phyloP scores from a whole-genome alignment of 495 filamentous ascomycete genomes.

The Trichoderma asperelloides region DNA sequence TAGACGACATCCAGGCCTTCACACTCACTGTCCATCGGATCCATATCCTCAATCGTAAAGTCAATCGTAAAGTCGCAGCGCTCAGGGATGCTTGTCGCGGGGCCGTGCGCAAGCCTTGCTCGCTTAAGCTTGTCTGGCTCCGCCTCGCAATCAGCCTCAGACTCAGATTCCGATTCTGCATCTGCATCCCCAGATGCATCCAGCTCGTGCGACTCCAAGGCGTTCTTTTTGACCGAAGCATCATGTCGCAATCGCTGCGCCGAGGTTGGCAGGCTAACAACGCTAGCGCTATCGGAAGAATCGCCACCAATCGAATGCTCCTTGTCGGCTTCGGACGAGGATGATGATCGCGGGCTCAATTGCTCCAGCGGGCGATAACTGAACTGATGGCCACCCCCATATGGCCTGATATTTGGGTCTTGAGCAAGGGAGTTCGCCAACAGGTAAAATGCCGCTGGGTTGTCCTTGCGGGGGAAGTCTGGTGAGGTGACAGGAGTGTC shows the following conservation, averaged over 20 bases:
- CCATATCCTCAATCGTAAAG: constrained; percentile 26
- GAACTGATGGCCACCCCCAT: constrained; percentile 9
- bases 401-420: constrained; percentile 7
- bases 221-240: not conserved
- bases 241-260: not conserved
- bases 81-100: not conserved
- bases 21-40: constrained; percentile 18
- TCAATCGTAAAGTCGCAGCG: constrained; percentile 20
- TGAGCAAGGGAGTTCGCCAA: not conserved
- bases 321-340: not conserved
- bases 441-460: not conserved
- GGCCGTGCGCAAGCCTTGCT: not conserved
- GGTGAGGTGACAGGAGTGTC: constrained; percentile 5
- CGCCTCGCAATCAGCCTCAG: not conserved
- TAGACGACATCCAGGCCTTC: constrained; percentile 21
- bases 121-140: not conserved
- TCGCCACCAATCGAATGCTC: not conserved
- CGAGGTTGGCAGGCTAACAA: not conserved
- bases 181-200: not conserved
- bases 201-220: not conserved
- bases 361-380: constrained; percentile 7
- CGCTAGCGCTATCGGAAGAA: constrained; percentile 3
- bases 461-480: constrained; percentile 6
- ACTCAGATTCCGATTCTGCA: not conserved
- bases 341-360: constrained; percentile 6